Conservation (phyloP, 2,329 filamentous ascomycete genomes). For the Tricladium varicosporioides region DNA sequence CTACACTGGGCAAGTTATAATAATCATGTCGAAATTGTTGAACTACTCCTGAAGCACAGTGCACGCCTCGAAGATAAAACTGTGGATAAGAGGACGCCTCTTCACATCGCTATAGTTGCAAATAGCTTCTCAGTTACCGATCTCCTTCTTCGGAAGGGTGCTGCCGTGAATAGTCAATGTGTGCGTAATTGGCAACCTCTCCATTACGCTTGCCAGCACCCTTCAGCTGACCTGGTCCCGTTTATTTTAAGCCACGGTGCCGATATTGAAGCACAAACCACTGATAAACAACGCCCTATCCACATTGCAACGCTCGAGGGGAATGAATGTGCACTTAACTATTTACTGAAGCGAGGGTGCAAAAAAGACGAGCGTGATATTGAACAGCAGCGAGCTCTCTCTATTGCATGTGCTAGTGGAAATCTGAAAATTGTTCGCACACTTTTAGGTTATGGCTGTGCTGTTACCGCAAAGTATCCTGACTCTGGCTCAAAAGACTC, state of each 20-base stretch:
- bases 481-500: neutral
- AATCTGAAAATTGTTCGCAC: constrained; percentile 11
- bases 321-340: neutral
- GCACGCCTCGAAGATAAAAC: constrained; percentile 9
- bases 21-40: constrained; percentile 8
- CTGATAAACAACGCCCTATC: constrained; percentile 7
- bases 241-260: constrained; percentile 10
- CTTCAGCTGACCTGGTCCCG: constrained; percentile 9
- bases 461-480: too few relatives aligned
- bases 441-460: neutral
- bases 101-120: constrained; percentile 8
- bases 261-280: constrained; percentile 1
- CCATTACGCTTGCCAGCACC: constrained; percentile 10
- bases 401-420: constrained; percentile 10
- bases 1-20: constrained; percentile 9
- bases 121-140: constrained; percentile 1
- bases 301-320: constrained; percentile 11
- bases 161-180: neutral
- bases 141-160: constrained; percentile 7
- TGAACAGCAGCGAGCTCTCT: constrained; percentile 2
- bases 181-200: constrained; percentile 2
- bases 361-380: too few relatives aligned
- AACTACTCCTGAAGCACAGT: constrained; percentile 8
- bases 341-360: neutral
- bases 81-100: constrained; percentile 9